These are phyloP conservation scores for Chaetomium globosum DNA, from an alignment of 2,329 filamentous ascomycete genomes.

Conservation along the genomic window DNA sequence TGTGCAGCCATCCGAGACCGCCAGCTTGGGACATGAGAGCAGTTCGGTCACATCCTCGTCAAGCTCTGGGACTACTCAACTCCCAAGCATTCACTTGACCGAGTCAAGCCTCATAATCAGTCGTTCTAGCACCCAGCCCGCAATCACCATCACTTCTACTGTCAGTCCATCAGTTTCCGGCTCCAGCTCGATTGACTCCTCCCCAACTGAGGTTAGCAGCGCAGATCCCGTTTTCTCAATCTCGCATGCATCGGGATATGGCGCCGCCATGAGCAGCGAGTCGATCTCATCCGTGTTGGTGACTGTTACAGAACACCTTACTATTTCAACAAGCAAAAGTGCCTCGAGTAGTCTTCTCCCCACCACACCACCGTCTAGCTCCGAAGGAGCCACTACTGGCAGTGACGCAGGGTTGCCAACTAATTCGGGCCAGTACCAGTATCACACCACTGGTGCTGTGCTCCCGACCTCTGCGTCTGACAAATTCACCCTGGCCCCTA, in stretches of 20 bases:
- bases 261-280: neutral
- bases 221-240: neutral
- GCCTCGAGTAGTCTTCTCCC: neutral
- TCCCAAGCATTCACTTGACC: neutral
- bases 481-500: neutral
- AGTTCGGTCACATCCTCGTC: neutral
- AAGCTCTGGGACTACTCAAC: neutral
- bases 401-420: neutral
- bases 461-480: neutral
- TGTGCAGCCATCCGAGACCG: conserved; percentile 10
- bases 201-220: neutral
- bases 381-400: neutral
- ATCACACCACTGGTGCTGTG: neutral
- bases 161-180: neutral
- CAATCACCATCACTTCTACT: neutral
- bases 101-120: neutral
- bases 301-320: neutral
- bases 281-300: neutral
- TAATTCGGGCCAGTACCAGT: neutral
- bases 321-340: neutral
- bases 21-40: neutral
- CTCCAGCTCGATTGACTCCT: neutral
- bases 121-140: neutral
- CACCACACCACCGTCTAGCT: neutral
- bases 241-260: neutral